Conservation (phyloP, 2,329 filamentous ascomycete species). For the Sclerotinia borealis region DNA sequence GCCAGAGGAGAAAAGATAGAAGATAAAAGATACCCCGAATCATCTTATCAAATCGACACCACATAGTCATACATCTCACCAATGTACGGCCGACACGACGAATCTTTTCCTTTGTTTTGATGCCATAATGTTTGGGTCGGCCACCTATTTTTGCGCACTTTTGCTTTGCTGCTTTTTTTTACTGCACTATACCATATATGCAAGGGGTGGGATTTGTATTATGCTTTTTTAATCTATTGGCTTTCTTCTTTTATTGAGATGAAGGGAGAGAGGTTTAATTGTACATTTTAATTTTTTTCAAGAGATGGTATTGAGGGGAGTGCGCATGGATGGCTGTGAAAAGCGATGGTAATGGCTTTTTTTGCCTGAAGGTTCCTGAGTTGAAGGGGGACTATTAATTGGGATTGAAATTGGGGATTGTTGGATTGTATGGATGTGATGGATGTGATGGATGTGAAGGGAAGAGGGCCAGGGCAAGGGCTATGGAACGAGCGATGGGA, state of each 20-base stretch:
- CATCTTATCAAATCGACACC: background rate
- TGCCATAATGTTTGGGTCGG: background rate
- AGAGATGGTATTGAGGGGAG: background rate
- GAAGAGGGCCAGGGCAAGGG: no score
- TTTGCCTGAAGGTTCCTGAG: background rate
- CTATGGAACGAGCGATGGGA: no score
- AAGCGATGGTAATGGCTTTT: background rate
- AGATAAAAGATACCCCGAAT: background rate
- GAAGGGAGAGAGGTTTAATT: background rate
- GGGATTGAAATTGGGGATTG: background rate
- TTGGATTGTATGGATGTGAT: background rate
- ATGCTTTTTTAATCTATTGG: background rate
- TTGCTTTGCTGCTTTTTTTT: background rate
- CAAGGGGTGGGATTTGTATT: background rate
- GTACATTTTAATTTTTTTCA: background rate
- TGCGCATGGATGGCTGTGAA: background rate
- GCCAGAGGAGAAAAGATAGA: background rate
- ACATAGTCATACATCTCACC: background rate
- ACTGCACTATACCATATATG: constrained; percentile 13
- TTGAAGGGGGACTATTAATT: background rate
- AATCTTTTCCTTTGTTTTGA: constrained; percentile 6
- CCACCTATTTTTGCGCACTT: background rate
- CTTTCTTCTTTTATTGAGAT: background rate
- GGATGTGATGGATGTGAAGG: background rate
- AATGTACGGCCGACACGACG: background rate